Evolutionary conservation across 495 filamentous ascomycete species (phyloP).

Genomic region (Xylaria grammica): DNA sequence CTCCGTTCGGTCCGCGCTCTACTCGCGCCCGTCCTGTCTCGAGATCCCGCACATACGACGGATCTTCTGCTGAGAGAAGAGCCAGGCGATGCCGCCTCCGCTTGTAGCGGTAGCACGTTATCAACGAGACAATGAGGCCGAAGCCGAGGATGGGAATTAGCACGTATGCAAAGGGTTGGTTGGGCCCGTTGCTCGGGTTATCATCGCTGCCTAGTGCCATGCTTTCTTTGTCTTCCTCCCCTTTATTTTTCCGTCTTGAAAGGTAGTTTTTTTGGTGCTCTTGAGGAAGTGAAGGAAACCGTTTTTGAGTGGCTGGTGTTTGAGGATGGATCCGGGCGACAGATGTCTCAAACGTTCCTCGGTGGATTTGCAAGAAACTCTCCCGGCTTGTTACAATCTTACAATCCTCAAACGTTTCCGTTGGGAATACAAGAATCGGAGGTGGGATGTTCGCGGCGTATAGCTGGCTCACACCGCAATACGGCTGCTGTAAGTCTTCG

Average conservation of each 20-base stretch:
- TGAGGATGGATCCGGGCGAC: background rate
- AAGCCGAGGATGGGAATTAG: slow-evolving; percentile 38
- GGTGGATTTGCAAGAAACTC: background rate
- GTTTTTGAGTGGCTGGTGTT: background rate
- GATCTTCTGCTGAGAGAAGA: background rate
- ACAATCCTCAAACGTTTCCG: background rate
- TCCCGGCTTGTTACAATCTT: background rate
- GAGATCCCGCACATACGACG: slow-evolving; percentile 3
- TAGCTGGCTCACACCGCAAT: background rate
- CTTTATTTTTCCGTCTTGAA: no score
- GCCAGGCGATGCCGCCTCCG: slow-evolving; percentile 21
- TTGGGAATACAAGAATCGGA: background rate
- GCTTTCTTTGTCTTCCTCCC: background rate
- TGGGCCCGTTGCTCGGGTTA: background rate
- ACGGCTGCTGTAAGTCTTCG: background rate
- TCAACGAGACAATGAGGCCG: slow-evolving; percentile 23
- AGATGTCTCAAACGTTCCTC: background rate
- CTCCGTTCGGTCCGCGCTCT: slow-evolving; percentile 7
- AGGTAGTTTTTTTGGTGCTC: background rate
- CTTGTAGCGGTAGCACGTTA: slow-evolving; percentile 33
- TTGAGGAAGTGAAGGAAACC: background rate
- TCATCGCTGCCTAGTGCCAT: slow-evolving; percentile 5
- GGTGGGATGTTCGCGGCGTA: background rate
- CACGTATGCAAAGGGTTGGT: slow-evolving; percentile 32
- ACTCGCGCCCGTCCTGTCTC: slow-evolving; percentile 20